Evolutionary conservation across 2,329 filamentous ascomycete species (phyloP), one percentile per base, ranked within the genome.

Genomic region (Cercospora sp.): DNA sequence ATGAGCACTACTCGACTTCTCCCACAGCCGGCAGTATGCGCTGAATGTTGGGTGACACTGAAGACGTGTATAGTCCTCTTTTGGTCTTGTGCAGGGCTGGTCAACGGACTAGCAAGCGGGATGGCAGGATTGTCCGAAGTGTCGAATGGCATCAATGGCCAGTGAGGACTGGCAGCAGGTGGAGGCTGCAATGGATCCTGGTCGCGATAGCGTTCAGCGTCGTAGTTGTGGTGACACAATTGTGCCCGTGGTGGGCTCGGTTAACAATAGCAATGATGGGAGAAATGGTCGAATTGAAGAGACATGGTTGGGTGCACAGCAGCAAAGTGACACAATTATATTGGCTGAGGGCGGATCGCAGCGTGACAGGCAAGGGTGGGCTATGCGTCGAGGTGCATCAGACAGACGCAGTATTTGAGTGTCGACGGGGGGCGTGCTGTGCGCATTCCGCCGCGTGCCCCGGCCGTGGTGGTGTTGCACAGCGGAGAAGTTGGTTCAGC

Each of bases 271-370:
- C 71, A 72, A 69, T 68, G 53, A 68, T 30, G 67, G 9, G 23
- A 60, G 72, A 64, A 64, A 58, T 57, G 45, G 18, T 28, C 23
- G 48, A 33, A 64, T 20, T 3, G 53, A 9, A 58, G 53, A 30
- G 53, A n/a, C 53, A 71, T 75, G 73, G 72, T 74, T 75, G 74
- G 76, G 74, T 68, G 73, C 72, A 75, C 75, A 67, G 70, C 73
- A 76, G 71, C 64, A 71, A 69, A 63, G 74, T 76, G 42, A 73
- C 68, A 75, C 73, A 72, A 75, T 72, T 70, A 70, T 75, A 73
- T 75, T 71, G 73, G 71, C 69, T 53, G 67, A 63, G 55, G 65
- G 68, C 58, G 67, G 42, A 66, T 59, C 62, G 64, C 42, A 57
- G 62, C 60, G 64, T 69, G 66, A 69, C 64, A 64, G 66, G 65